A percentile compares a stretch with the other conserved stretches of the same genome.
Conservation (phyloP, 2,329 filamentous ascomycete species). For the Botrytis medusae region DNA sequence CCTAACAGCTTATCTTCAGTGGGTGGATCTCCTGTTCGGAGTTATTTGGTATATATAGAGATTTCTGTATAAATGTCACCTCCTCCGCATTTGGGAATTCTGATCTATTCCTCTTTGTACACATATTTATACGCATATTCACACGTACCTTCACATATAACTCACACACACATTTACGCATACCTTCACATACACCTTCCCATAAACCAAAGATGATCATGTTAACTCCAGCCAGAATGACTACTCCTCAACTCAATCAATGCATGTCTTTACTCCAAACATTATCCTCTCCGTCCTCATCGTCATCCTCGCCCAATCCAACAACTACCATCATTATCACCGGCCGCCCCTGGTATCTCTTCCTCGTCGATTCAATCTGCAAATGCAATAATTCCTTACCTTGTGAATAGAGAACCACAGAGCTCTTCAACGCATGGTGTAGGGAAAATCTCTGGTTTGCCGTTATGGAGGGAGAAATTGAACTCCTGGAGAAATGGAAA, state of each 20-base stretch:
- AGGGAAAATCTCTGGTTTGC: background rate
- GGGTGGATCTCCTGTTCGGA: background rate
- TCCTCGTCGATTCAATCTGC: background rate
- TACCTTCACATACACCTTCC: background rate
- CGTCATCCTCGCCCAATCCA: rapidly evolving
- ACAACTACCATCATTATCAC: background rate
- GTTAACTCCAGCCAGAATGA: background rate
- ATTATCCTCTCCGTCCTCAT: background rate
- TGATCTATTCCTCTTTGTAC: background rate
- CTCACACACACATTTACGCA: background rate
- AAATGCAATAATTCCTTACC: background rate
- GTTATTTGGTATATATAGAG: background rate
- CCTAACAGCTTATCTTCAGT: background rate
- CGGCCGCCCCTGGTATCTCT: background rate
- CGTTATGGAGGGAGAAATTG: background rate
- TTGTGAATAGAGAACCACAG: background rate
- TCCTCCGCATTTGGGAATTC: background rate
- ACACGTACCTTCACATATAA: background rate
- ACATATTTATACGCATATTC: background rate
- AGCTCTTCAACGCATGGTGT: background rate
- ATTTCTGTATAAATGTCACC: background rate
- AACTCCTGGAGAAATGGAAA: background rate
- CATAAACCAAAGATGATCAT: background rate
- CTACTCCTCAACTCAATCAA: background rate
- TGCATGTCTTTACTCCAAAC: background rate